These are phyloP conservation scores for Catharanthus roseus DNA, from an alignment of 257 asterid genomes.

Conservation along the genomic window DNA sequence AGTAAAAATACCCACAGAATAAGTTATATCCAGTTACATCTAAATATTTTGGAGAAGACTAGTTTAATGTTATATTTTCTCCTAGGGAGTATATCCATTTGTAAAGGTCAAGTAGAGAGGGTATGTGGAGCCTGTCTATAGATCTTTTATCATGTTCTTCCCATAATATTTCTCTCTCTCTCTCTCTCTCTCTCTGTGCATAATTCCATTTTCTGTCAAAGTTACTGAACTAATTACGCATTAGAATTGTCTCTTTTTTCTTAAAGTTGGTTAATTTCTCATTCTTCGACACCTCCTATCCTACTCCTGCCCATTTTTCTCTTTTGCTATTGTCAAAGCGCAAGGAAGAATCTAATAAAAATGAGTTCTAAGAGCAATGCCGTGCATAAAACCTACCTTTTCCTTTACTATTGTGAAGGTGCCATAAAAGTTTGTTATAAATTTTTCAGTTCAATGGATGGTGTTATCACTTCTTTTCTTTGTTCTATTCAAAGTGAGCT, in stretches of 20 bases:
- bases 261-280: background rate
- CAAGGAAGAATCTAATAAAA: background rate
- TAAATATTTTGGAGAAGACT: background rate
- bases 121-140: background rate
- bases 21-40: background rate
- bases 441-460: background rate
- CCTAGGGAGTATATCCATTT: background rate
- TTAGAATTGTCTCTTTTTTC: background rate
- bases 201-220: too few species aligned
- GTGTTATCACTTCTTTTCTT: too few species aligned
- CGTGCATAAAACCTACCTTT: background rate
- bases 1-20: background rate
- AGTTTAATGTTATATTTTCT: background rate
- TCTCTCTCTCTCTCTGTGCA: too few species aligned
- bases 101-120: background rate
- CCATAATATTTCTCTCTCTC: too few species aligned
- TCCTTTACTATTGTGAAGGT: background rate
- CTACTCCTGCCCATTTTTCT: background rate
- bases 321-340: background rate
- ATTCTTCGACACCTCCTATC: background rate
- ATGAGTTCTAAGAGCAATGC: background rate
- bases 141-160: too few species aligned
- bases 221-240: background rate
- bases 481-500: too few species aligned
- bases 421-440: background rate